Base-by-base conservation (phyloP, 306 rosid species). In the Astragalus membranaceus region DNA sequence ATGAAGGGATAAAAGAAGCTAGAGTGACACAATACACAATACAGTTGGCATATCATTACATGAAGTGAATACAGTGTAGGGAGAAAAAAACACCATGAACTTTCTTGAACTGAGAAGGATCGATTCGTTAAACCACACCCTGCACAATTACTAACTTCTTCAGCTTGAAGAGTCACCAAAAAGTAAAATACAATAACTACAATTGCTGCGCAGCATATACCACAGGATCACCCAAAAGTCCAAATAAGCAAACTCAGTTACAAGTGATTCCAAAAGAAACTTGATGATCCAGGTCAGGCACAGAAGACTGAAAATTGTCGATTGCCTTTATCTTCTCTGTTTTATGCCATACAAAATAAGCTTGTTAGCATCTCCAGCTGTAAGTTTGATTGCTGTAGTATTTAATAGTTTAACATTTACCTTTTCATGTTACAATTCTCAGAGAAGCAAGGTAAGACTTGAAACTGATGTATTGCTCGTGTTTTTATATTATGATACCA, bases 151-250 rank as follows among this genome's bases (percentile, higher is more conserved):
- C 73, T 57, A 73, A 75, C 73, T 39, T 49, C 65, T 73, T 42
- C 67, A 59, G 54, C 75, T 78, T 81, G 73, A 73, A 23, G 69
- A 62, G 47, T 32, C 52, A 41, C 56, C 77, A 49, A 49, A 78
- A 66, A 57, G 50, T 58, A 69, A 82, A 72, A 60, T 74, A 75
- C 71, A 72, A 73, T 64, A 80, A 54, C 79, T 30, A 48, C n/a
- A n/a, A n/a, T n/a, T n/a, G n/a, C 78, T 20, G 17, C 23, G 13
- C 72, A 6, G 54, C 80, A 47, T 43, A 23, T 65, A 62, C 46
- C 48, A 52, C 23, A n/a, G 5, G 51, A 30, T 64, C 46, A 35
- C 84, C 78, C 74, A 60, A 72, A 64, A 12, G 50, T 70, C 69
- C 44, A 16, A 55, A 29, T 30, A 7, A 42, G 42, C 39, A 53